phyloP scores from a whole-genome alignment of 768 basidiomycete genomes.

The Boletales sp. region DNA sequence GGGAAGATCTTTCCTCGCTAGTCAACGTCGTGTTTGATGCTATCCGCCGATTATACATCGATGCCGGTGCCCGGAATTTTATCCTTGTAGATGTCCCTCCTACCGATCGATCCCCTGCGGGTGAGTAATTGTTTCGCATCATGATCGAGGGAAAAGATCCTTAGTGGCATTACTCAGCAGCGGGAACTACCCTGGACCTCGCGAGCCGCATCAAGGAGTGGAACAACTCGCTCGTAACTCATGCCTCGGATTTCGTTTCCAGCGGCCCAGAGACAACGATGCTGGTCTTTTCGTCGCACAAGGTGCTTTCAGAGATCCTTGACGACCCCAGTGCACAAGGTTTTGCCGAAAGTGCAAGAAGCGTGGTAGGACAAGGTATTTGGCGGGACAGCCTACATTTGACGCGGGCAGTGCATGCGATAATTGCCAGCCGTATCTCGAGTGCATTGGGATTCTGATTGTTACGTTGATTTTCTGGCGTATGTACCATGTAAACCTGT shows the following conservation, averaged over 20 bases:
- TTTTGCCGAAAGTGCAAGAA: constrained; percentile 4
- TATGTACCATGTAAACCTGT: too few relatives aligned
- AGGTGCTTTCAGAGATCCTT: constrained; percentile 9
- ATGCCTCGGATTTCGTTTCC: constrained; percentile 2
- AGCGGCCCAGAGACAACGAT: neutral
- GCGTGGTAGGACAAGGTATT: constrained; percentile 17
- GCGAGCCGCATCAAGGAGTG: constrained; percentile 3
- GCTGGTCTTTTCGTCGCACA: constrained; percentile 6
- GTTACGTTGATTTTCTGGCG: neutral
- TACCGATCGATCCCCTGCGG: constrained; percentile 8
- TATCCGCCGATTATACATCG: neutral
- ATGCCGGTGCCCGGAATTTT: constrained; percentile 5
- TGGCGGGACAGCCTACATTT: constrained; percentile 40
- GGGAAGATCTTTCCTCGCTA: neutral
- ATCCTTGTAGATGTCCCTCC: constrained; percentile 15
- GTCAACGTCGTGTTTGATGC: constrained; percentile 3
- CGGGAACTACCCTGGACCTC: neutral
- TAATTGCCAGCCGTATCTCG: constrained; percentile 24
- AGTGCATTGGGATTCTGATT: neutral
- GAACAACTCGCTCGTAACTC: neutral
- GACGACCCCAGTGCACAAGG: constrained; percentile 5
- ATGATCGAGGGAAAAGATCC: neutral
- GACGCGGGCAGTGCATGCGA: constrained; percentile 30
- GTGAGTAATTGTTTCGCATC: neutral
- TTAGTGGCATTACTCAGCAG: neutral